Evolutionary conservation across 2,329 filamentous ascomycete species (phyloP), one percentile per base, ranked within the genome.

Genomic region (Mariannaea sp.): DNA sequence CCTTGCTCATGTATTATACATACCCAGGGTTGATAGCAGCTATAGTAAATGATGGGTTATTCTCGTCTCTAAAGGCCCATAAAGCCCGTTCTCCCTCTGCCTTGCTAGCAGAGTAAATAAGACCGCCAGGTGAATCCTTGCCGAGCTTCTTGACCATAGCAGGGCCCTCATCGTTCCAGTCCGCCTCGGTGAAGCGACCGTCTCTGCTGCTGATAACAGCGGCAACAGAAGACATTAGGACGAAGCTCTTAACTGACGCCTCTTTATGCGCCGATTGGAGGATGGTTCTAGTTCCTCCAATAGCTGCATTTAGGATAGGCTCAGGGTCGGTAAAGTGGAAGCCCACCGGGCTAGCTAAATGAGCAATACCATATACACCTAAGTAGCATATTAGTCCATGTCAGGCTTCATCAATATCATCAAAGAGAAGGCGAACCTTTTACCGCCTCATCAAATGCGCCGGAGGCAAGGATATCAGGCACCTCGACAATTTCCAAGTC

Each of bases 381-480:
- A 6, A 2, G 16, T 22, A 0, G 1, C n/a, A 9, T 2, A 30
- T 63, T 7, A 61, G 57, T 17, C 8, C n/a, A n/a, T n/a, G n/a
- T 1, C 10, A 12, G n/a, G n/a, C n/a, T n/a, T n/a, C n/a, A n/a
- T n/a, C 14, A 4, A 17, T 14, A 13, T n/a, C 20, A 1, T n/a
- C 10, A 5, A 32, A 3, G 7, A 43, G 10, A 33, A 10, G 1
- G 24, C 47, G 7, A 48, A 64, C 66, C 72, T 30, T 67, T 62
- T 14, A 75, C 67, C 1, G 69, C 73, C 14, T 61, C 57, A 57
- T 72, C 66, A 50, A 74, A 76, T 7, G 73, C 72, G 1, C 66
- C 64, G 1, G 63, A 40, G 1, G 45, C 62, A 5, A 66, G 56
- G 19, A 76, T 72, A 38, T 76, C 71, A 1, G 68, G 62, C 1